Base-by-base conservation (phyloP, 331 rosid genomes). In the Rosa hybrid region DNA sequence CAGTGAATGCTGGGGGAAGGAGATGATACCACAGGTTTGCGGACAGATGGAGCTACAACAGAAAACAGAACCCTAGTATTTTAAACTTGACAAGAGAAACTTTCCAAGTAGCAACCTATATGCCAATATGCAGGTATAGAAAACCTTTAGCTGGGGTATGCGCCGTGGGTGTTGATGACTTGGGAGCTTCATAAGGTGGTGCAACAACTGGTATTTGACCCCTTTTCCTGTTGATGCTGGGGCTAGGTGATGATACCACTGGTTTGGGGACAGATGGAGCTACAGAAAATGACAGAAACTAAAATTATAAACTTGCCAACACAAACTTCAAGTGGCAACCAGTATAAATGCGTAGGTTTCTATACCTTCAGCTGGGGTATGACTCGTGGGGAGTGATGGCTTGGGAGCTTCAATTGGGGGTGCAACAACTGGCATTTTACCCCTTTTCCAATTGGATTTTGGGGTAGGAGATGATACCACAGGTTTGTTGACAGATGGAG, bases 61-160 rank as follows among this genome's bases (percentile, higher is more conserved):
- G 48, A 65, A 25, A 65, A 65, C 48, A 76, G 67, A 64, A 64
- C n/a, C n/a, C 48, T 17, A 18, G 49, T 34, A 42, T 30, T 20
- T 18, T 21, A 59, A 57, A 53, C 49, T 60, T 41, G 51, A 68
- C 53, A 67, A 51, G 57, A 63, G 20, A 23, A 71, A 75, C 54
- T 68, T 77, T 77, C 65, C 77, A 48, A 20, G 54, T 50, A 72
- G 49, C 62, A 80, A 71, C 78, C 59, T 45, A 65, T 62, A 50
- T 45, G 71, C 56, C 78, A 86, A 71, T 38, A 80, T 38, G 46
- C 42, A 78, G 56, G 69, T 54, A 75, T 77, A 60, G 12, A 18
- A n/a, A 85, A 94, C 97, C 96, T 82, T 84, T 87, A 62, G 84
- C 82, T 16, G 92, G 92, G 73, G 89, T 56, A 62, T 68, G 89